phyloP scores from a whole-genome alignment of 805 yeast genomes.

The Saturnispora hagleri region DNA sequence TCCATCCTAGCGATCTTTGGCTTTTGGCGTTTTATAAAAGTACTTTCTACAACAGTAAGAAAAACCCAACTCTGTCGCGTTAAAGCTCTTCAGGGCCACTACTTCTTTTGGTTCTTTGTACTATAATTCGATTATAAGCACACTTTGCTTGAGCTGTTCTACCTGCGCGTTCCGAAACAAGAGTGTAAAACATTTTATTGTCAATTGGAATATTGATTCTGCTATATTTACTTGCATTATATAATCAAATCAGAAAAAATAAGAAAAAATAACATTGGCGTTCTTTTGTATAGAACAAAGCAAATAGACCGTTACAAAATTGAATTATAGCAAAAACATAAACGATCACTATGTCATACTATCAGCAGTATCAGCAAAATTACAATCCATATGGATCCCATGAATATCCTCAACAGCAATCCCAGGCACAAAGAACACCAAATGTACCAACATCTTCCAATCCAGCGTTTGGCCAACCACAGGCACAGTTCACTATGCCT shows the following conservation, averaged over 20 bases:
- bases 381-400: conserved; percentile 4
- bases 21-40: background rate
- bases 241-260: background rate
- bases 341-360: conserved; percentile 25
- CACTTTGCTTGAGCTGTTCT: background rate
- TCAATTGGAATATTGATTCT: background rate
- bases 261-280: background rate
- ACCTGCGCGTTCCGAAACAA: background rate
- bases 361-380: conserved; percentile 22
- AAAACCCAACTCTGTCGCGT: background rate
- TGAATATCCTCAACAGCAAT: conserved; percentile 9
- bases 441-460: background rate
- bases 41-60: background rate
- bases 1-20: background rate
- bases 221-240: background rate
- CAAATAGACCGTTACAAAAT: background rate
- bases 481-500: conserved; percentile 4
- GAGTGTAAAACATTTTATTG: background rate
- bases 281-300: background rate
- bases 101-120: background rate
- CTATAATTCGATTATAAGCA: background rate
- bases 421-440: background rate
- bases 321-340: background rate
- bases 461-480: background rate
- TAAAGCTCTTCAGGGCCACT: background rate